Evolutionary conservation across 768 basidiomycete genomes (phyloP), one percentile per base, ranked within the genome.

Genomic region (Russula emetica): DNA sequence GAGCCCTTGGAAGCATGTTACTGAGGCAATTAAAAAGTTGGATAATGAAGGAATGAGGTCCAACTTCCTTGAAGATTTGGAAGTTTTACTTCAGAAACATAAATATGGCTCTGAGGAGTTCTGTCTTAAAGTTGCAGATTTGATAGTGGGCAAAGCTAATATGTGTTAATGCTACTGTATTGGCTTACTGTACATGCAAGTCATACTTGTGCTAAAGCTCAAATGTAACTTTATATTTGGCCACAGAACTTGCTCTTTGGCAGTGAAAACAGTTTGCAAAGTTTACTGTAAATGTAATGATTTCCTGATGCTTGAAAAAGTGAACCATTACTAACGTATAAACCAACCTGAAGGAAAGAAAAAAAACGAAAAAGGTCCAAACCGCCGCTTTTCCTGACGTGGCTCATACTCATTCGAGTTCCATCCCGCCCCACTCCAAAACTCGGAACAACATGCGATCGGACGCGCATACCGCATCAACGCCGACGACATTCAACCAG

Each of bases 391-490:
- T 26, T 24, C 45, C 45, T 45, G 45, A 20, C 9, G 22, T 22
- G 24, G 18, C 10, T 32, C 11, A 51, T 10, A 52, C 5, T 53
- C 20, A 56, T 22, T 13, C 1, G 16, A 56, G 42, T 44, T 56
- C 63, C 40, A 61, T 38, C 8, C 54, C 79, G 26, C 78, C 79
- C 80, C 79, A 82, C 60, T 82, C 80, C 51, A 82, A 45, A 0
- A 78, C 78, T 11, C 79, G 60, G 62, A 78, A 79, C 60, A 78
- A 58, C 4, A 62, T 56, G 9, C 55, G 59, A 55, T 79, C 73
- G 30, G 60, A 58, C 28, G 70, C 71, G 20, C 68, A 63, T 14
- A 61, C 70, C 7, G 58, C 53, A 40, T 77, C 71, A 2, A 77
- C 71, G 1, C 77, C 79, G 6, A 79, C 78, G 2, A 77, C 69